phyloP scores from a whole-genome alignment of 2,329 filamentous ascomycete genomes.

The Nannizziopsis barbatae region DNA sequence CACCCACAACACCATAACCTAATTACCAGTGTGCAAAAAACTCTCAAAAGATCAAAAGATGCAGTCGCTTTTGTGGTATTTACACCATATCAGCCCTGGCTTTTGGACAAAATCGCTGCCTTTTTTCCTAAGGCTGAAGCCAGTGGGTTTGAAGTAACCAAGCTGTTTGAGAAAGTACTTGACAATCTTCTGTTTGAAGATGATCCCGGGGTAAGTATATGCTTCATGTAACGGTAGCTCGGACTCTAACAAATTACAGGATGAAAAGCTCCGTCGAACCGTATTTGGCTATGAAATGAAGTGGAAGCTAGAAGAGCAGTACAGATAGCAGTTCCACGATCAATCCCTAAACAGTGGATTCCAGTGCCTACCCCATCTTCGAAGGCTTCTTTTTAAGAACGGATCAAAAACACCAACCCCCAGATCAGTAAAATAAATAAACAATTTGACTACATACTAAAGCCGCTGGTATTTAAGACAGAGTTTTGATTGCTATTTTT shows the following conservation, averaged over 20 bases:
- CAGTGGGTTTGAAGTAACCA: constrained; percentile 62
- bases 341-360: too few relatives aligned
- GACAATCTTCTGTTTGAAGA: constrained; percentile 81
- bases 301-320: constrained; percentile 42
- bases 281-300: constrained; percentile 66
- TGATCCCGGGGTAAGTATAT: constrained; percentile 57
- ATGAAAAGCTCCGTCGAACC: constrained; percentile 67
- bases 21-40: constrained; percentile 57
- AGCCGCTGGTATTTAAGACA: too few relatives aligned
- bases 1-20: constrained; percentile 77
- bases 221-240: background rate
- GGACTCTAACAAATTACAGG: constrained; percentile 32
- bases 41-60: constrained; percentile 46
- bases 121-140: constrained; percentile 71
- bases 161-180: constrained; percentile 70
- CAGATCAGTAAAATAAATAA: too few relatives aligned
- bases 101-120: constrained; percentile 68
- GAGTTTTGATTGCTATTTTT: too few relatives aligned
- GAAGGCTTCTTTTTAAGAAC: too few relatives aligned
- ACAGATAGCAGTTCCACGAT: background rate
- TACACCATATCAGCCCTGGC: constrained; percentile 86
- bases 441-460: too few relatives aligned
- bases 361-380: too few relatives aligned
- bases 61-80: constrained; percentile 78
- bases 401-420: too few relatives aligned